These are phyloP conservation scores for Nematocida parisii DNA, from an alignment of 371 early-diverging fungal species.

Conservation along the genomic window DNA sequence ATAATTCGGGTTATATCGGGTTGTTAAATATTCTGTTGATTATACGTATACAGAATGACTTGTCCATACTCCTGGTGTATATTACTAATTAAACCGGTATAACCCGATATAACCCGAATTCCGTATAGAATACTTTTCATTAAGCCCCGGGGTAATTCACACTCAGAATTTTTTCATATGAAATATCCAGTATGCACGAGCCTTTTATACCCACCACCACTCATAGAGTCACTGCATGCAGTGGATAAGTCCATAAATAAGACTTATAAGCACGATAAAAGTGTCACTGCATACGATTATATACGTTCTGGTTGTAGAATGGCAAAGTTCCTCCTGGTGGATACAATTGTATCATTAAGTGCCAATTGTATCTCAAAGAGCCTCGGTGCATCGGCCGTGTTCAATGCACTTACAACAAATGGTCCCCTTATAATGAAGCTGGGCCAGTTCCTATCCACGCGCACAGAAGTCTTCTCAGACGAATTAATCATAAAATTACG, in stretches of 20 bases:
- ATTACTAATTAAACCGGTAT: too few species aligned
- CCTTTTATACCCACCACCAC: neutral
- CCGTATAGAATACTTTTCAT: neutral
- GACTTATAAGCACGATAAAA: neutral
- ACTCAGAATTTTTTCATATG: neutral
- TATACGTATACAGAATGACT: too few species aligned
- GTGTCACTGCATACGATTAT: neutral
- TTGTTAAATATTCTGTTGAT: too few species aligned
- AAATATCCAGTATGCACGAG: neutral
- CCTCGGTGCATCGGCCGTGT: neutral
- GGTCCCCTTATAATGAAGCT: conserved; percentile 90
- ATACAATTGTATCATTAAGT: conserved; percentile 1
- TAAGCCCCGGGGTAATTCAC: neutral
- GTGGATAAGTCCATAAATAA: neutral
- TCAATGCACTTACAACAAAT: conserved; percentile 25
- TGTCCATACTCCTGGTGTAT: too few species aligned
- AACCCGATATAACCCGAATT: neutral
- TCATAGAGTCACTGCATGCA: neutral
- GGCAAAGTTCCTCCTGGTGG: neutral
- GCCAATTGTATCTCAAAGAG: conserved; percentile 14
- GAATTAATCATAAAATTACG: conserved; percentile 76
- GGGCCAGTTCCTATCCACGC: conserved; percentile 87
- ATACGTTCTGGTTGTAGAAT: neutral
- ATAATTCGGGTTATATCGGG: too few species aligned
- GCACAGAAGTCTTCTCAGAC: conserved; percentile 80